These are phyloP conservation scores for Orbilia javanica DNA, from an alignment of 2,329 filamentous ascomycete species.

Conservation along the genomic window DNA sequence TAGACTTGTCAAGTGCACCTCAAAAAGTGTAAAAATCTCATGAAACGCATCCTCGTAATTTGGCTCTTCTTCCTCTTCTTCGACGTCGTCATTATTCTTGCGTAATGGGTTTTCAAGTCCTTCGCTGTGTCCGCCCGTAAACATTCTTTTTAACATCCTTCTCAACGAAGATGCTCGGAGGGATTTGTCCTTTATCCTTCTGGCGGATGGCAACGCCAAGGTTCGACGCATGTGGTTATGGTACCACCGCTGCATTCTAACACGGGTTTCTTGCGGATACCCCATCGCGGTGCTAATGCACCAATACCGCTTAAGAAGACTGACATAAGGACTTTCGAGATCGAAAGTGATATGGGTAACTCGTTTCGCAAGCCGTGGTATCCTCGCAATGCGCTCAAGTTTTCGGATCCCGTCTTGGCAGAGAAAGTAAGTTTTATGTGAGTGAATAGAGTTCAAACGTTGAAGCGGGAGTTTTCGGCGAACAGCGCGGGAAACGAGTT, in stretches of 20 bases:
- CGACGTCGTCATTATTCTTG: background rate
- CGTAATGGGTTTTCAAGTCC: background rate
- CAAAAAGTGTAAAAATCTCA: conserved; percentile 50
- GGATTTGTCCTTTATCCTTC: conserved; percentile 19
- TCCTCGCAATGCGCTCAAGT: conserved; percentile 33
- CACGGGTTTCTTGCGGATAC: conserved; percentile 41
- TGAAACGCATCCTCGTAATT: conserved; percentile 52
- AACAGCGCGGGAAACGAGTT: conserved; percentile 35
- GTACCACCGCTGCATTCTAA: conserved; percentile 48
- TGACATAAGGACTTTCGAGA: conserved; percentile 48
- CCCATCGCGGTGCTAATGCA: conserved; percentile 50
- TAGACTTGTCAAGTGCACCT: conserved; percentile 42
- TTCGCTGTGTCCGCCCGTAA: background rate
- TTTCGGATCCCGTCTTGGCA: conserved; percentile 48
- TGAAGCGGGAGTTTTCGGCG: conserved; percentile 30
- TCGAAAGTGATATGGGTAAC: conserved; percentile 51
- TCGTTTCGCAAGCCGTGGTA: conserved; percentile 29
- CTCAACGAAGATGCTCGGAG: conserved; percentile 3
- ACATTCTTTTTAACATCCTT: conserved; percentile 12
- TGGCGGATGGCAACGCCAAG: background rate
- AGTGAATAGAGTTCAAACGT: conserved; percentile 32
- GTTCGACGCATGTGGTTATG: conserved; percentile 42
- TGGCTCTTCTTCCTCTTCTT: conserved; percentile 20
- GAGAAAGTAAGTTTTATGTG: conserved; percentile 49
- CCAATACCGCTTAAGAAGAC: conserved; percentile 47